These are phyloP conservation scores for Mycena metata DNA, from an alignment of 768 basidiomycete genomes.

Conservation along the genomic window DNA sequence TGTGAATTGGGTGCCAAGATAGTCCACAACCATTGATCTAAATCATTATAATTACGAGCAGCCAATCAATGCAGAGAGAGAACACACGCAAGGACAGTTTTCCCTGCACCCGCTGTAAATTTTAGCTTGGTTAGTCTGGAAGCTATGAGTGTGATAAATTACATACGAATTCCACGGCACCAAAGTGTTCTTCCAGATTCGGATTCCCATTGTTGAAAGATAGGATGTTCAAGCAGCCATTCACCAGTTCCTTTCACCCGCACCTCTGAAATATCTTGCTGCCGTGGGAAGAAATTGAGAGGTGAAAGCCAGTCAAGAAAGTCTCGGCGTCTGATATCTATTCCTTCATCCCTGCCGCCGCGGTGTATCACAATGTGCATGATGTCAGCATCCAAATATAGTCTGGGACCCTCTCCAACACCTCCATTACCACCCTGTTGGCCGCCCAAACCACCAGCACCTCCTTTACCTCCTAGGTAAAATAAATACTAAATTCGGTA, in stretches of 20 bases:
- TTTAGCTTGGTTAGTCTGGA: slow-evolving; percentile 1
- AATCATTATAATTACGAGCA: not conserved
- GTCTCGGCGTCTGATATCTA: too few species aligned
- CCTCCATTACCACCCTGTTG: slow-evolving; percentile 19
- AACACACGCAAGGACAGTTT: slow-evolving; percentile 22
- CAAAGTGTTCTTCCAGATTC: slow-evolving; percentile 1
- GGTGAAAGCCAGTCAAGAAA: slow-evolving; percentile 4
- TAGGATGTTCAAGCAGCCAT: too few species aligned
- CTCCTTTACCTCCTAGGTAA: slow-evolving; percentile 19
- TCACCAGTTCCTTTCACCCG: too few species aligned
- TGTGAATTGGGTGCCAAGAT: not conserved
- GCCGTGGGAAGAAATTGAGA: slow-evolving; percentile 20
- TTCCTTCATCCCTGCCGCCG: not conserved
- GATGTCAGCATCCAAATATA: slow-evolving; percentile 2
- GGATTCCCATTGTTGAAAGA: slow-evolving; percentile 15
- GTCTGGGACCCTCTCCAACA: slow-evolving; percentile 12
- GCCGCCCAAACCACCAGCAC: slow-evolving; percentile 11
- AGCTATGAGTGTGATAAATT: not conserved
- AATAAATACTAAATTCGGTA: slow-evolving; percentile 7
- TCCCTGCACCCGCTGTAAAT: slow-evolving; percentile 2
- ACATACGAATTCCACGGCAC: not conserved
- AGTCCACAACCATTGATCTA: slow-evolving; percentile 13
- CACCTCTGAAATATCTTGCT: too few species aligned
- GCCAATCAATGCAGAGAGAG: not conserved
- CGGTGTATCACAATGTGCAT: not conserved